Percentiles rank a stretch among this genome's conserved stretches.
Conservation (phyloP, 2,329 filamentous ascomycete genomes). For the Phialophora expanda region DNA sequence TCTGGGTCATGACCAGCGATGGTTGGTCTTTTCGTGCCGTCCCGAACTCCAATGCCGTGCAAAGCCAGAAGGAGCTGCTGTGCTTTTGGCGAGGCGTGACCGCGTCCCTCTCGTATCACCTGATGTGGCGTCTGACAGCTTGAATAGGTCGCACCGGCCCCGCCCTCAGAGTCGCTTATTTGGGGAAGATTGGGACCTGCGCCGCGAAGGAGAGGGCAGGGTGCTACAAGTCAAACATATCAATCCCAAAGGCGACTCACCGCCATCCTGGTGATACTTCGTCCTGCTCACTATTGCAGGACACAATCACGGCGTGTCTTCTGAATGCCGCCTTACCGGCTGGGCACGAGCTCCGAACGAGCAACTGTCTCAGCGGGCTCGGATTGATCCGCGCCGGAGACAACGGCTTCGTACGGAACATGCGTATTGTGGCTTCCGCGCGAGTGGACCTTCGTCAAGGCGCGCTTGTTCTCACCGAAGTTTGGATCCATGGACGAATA, state of each 20-base stretch:
- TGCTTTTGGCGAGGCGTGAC: background rate
- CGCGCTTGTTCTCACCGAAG: background rate
- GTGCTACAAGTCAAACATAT: constrained; percentile 17
- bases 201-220: background rate
- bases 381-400: constrained; percentile 3
- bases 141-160: background rate
- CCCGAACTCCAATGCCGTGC: too few relatives aligned
- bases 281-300: constrained; percentile 11
- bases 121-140: background rate
- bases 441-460: constrained; percentile 4
- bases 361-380: background rate
- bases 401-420: constrained; percentile 1
- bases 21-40: background rate
- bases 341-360: background rate
- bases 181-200: background rate
- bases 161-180: background rate
- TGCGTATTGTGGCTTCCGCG: constrained; percentile 2
- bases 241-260: constrained; percentile 15
- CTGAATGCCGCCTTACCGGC: background rate
- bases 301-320: background rate
- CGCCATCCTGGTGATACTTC: constrained; percentile 23
- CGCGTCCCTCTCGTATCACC: constrained; percentile 1
- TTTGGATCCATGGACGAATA: background rate
- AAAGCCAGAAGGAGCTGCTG: background rate
- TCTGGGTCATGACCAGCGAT: background rate